Percentiles rank a stretch among this genome's conserved stretches.
These are phyloP conservation scores for Xylariales sp. DNA, from an alignment of 2,329 filamentous ascomycete genomes.

Conservation along the genomic window DNA sequence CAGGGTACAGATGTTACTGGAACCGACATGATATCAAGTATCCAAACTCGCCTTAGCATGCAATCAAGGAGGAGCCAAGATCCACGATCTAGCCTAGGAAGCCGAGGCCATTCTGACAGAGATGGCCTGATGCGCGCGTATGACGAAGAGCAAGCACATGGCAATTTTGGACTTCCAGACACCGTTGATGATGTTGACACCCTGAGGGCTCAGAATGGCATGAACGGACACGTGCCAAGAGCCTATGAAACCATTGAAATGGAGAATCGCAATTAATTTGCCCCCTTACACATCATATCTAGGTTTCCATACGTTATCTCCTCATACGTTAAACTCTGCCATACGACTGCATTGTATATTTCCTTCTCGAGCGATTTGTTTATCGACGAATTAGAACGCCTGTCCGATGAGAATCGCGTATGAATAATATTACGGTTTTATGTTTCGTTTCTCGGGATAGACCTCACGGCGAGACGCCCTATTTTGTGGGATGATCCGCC, in stretches of 20 bases:
- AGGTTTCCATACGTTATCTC: slow-evolving; percentile 8
- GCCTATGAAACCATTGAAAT: slow-evolving; percentile 62
- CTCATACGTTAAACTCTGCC: slow-evolving; percentile 28
- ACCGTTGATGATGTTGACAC: slow-evolving; percentile 74
- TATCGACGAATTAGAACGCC: slow-evolving; percentile 38
- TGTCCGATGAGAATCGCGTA: slow-evolving; percentile 41
- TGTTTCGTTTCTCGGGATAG: slow-evolving; percentile 38
- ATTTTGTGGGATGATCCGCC: slow-evolving; percentile 34
- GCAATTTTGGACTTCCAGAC: slow-evolving; percentile 79
- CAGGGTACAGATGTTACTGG: slow-evolving; percentile 81
- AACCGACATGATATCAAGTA: slow-evolving; percentile 88
- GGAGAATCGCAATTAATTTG: slow-evolving; percentile 57
- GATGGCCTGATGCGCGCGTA: slow-evolving; percentile 89
- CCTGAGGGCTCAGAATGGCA: slow-evolving; percentile 53
- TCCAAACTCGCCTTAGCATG: slow-evolving; percentile 94
- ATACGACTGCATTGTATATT: slow-evolving; percentile 49
- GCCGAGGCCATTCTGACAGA: slow-evolving; percentile 73
- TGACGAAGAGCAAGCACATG: slow-evolving; percentile 79
- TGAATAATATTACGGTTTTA: slow-evolving; percentile 46
- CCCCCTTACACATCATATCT: slow-evolving; percentile 32
- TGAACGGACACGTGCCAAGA: slow-evolving; percentile 55
- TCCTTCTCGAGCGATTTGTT: slow-evolving; percentile 38
- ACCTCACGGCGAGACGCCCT: slow-evolving; percentile 25
- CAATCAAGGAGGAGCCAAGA: slow-evolving; percentile 82
- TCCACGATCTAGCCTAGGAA: slow-evolving; percentile 72